phyloP scores from a whole-genome alignment of 225 moss, liverwort and hornwort genomes.

The Takakia lepidozioides region DNA sequence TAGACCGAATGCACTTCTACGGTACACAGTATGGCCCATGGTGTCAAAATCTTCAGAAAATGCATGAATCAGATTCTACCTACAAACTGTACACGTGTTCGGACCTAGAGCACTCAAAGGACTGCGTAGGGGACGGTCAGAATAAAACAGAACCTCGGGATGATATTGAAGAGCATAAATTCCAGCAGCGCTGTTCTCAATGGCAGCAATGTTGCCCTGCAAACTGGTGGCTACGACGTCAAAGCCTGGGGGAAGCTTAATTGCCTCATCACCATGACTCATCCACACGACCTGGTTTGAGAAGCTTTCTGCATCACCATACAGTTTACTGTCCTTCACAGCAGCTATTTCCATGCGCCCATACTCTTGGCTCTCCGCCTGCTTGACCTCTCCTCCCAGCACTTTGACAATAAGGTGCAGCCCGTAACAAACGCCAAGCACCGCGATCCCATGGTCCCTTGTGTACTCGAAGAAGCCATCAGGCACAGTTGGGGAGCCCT shows the following conservation, averaged over 20 bases:
- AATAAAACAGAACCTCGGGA: constrained; percentile 54
- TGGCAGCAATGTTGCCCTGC: constrained; percentile 80
- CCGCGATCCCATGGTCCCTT: constrained; percentile 23
- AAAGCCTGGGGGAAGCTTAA: constrained; percentile 64
- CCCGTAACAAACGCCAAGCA: constrained; percentile 82
- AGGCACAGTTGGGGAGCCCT: constrained; percentile 67
- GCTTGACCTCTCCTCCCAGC: constrained; percentile 74
- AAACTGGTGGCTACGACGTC: constrained; percentile 53
- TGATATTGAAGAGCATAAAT: constrained; percentile 87
- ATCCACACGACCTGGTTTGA: constrained; percentile 76
- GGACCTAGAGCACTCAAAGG: no score
- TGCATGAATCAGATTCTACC: no score
- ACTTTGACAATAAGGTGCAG: constrained; percentile 76
- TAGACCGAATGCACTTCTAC: no score
- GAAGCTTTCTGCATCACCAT: constrained; percentile 22
- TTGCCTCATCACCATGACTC: constrained; percentile 93
- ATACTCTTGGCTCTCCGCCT: constrained; percentile 77
- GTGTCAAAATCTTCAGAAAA: no score
- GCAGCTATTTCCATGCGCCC: constrained; percentile 68
- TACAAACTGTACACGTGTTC: no score
- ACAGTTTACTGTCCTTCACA: constrained; percentile 42
- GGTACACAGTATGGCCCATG: no score
- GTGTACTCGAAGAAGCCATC: constrained; percentile 61
- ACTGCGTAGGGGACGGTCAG: not conserved
- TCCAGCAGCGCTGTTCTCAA: constrained; percentile 47